Evolutionary conservation across 2,329 filamentous ascomycete genomes (phyloP), one percentile per base, ranked within the genome.

Genomic region (Cercospora brassicicola): DNA sequence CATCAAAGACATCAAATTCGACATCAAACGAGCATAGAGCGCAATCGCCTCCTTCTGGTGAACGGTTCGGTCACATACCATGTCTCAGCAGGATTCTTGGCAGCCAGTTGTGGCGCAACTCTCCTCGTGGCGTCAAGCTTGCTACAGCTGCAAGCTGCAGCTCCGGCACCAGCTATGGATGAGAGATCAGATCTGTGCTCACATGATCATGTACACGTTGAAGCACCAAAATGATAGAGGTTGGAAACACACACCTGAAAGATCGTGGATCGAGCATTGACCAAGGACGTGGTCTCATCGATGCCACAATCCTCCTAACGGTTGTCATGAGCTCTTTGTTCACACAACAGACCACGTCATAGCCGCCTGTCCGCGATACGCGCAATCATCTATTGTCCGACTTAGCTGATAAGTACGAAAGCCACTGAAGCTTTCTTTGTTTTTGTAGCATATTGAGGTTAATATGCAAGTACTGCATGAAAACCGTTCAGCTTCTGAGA

Each of bases 1-100:
- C 79, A 93, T 97, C 78, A 94, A 93, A 78, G 92, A 95, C 31
- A 80, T 97, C 65, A 91, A 88, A 69, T 99, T 93, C 93, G 90
- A 93, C 73, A 91, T 99, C 73, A 86, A 87, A 71, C 86, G 93
- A 72, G 87, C 89, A 28, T 65, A 65, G 30, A 63, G 20, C 2
- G 26, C 18, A 45, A 39, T 26, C 18, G 2, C n/a, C 31, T 13
- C 15, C 39, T 95, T 77, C 28, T 28, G 28, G 7, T 28, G 28
- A 28, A 28, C 28, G 28, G 1, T 28, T 6, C 28, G 1, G 28
- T 28, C 28, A 28, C 23, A 23, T 39, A 59, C 30, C 55, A n/a
- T 30, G 36, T 48, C 13, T 31, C 59, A 18, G 15, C 28, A 51
- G 60, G 6, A 28, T 56, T 1, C 23, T 28, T 56, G 53, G 31